Conservation (phyloP, 1,139 yeast species). For the Blastobotrys proliferans region DNA sequence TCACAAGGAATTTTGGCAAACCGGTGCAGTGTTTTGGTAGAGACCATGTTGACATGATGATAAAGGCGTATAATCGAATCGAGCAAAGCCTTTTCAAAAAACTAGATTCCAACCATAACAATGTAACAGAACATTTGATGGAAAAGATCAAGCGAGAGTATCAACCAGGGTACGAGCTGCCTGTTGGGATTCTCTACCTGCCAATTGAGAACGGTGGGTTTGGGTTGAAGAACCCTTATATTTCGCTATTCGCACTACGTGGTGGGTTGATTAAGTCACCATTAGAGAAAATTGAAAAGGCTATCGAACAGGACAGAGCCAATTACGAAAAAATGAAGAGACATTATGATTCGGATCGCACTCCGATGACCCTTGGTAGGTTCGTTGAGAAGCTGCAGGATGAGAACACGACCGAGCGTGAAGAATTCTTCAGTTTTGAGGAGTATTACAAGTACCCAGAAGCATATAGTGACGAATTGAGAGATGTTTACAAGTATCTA, state of each 20-base stretch:
- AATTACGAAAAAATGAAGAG: conserved; percentile 9
- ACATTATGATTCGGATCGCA: too few relatives aligned
- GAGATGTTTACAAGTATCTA: conserved; percentile 10
- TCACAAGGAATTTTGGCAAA: conserved; percentile 18
- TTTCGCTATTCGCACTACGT: conserved; percentile 9
- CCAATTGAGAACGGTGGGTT: conserved; percentile 20
- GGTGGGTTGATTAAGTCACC: conserved; percentile 5
- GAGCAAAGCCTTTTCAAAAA: conserved; percentile 17
- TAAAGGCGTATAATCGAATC: conserved; percentile 15
- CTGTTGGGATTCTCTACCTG: conserved; percentile 18
- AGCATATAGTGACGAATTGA: conserved; percentile 8
- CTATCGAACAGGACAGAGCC: conserved; percentile 10
- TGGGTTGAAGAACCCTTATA: conserved; percentile 16
- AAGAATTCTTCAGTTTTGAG: conserved; percentile 9
- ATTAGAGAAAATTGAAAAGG: conserved; percentile 7
- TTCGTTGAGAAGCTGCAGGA: too few relatives aligned
- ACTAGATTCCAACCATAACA: conserved; percentile 5
- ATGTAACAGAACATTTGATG: conserved; percentile 10
- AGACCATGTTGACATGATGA: conserved; percentile 18
- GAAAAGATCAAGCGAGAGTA: conserved; percentile 3
- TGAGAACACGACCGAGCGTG: too few relatives aligned
- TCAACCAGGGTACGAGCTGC: conserved; percentile 7
- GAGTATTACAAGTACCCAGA: conserved; percentile 10
- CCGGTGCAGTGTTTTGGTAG: conserved; percentile 16
- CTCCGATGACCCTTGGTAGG: too few relatives aligned